Evolutionary conservation across 1,139 yeast genomes (phyloP), one percentile per base, ranked within the genome.

Genomic region (Trichomonascaceae sp.): DNA sequence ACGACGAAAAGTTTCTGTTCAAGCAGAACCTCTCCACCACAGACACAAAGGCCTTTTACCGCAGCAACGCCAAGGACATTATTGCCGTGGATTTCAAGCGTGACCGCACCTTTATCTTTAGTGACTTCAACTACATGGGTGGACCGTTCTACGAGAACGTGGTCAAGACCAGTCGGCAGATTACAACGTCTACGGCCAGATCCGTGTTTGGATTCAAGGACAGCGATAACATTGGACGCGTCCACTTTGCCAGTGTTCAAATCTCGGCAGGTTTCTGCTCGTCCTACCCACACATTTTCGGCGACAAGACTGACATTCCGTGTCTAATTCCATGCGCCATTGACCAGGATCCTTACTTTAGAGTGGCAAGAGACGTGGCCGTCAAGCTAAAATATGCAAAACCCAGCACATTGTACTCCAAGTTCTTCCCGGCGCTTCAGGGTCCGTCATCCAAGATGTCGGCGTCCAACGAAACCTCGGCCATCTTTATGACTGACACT

Each of bases 301-400:
- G 84, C 8, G 62, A 78, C 49, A 66, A 77, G 32, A 78, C 79
- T 59, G 87, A 96, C 1, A 56, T 64, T 29, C 98, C 96, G 39
- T 82, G 95, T 60, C 67, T 92, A 58, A 92, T 92, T 58, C 99
- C 99, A 27, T 92, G 98, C 69, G 99, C 99, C 31, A 92, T 92
- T 57, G 99, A 92, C 57, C 96, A 87, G 64, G 99, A 92, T 59
- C 98, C 99, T 26, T 92, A 92, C 60, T 92, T 92, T 65, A 72
- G 99, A 58, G 93, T 92, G 20, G 82, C 95, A 60, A 72, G 99
- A 60, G 99, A 92, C 56, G 98, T 92, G 43, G 96, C 98, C 17
- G 85, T 77, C 52, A 89, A 87, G 58, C 71, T 92, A 54, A 81
- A 79, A 60, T 92, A 71, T 56, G 65, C 87, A 44, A 92, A 92